phyloP scores from a whole-genome alignment of 2,329 filamentous ascomycete species.

The Pseudogymnoascus sp. region DNA sequence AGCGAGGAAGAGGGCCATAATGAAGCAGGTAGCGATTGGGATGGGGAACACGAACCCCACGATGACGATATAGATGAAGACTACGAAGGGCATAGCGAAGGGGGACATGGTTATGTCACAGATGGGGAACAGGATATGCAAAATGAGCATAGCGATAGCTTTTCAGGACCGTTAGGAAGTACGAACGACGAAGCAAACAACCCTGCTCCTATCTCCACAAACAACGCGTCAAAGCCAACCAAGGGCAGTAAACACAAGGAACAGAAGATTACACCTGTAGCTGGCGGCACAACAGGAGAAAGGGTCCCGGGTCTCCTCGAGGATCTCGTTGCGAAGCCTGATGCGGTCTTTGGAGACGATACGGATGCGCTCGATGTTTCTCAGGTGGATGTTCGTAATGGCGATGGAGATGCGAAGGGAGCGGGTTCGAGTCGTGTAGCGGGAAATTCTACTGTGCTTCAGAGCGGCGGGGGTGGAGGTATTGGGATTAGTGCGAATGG shows the following conservation, averaged over 20 bases:
- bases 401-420: not conserved
- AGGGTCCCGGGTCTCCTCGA: not conserved
- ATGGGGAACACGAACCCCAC: constrained; percentile 11
- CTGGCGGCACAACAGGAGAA: not conserved
- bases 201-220: not conserved
- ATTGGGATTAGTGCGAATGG: constrained; percentile 13
- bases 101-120: constrained; percentile 5
- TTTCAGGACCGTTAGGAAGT: not conserved
- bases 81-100: constrained; percentile 10
- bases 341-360: not conserved
- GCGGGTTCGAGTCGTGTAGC: not conserved
- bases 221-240: not conserved
- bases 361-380: not conserved
- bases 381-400: not conserved
- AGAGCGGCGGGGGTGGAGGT: constrained; percentile 10
- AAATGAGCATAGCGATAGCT: not conserved
- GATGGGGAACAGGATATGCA: constrained; percentile 13
- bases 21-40: not conserved
- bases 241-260: not conserved
- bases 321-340: not conserved
- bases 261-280: not conserved
- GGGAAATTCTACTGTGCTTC: not conserved
- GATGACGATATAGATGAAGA: constrained; percentile 11
- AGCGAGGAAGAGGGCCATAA: not conserved
- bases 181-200: constrained; percentile 7